Evolutionary conservation across 306 rosid genomes (phyloP).

Genomic region (Castanopsis chinensis): DNA sequence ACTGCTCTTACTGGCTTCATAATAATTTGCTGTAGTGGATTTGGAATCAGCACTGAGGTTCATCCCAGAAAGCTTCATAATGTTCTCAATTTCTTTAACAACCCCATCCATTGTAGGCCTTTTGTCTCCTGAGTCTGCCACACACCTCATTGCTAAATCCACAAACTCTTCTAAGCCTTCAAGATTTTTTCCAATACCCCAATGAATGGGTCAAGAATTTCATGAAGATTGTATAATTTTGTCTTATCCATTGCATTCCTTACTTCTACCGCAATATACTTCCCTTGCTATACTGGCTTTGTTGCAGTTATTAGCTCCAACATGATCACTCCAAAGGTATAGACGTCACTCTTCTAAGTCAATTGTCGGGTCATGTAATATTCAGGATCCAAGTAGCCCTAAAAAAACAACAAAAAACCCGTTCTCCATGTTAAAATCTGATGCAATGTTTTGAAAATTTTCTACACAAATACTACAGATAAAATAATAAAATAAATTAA

Average conservation of each 20-base stretch:
- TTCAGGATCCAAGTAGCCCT: constrained; percentile 52
- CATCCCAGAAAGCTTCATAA: constrained; percentile 29
- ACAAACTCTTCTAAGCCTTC: constrained; percentile 30
- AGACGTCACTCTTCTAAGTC: constrained; percentile 47
- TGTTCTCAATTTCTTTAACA: constrained; percentile 42
- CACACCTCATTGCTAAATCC: constrained; percentile 40
- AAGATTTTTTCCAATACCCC: constrained; percentile 11
- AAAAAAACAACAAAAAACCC: not conserved
- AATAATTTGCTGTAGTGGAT: constrained; percentile 22
- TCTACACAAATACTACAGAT: not conserved
- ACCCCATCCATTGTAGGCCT: constrained; percentile 46
- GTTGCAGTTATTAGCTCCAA: constrained; percentile 42
- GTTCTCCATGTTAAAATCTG: not conserved
- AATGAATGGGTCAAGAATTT: constrained; percentile 27
- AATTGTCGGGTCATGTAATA: constrained; percentile 40
- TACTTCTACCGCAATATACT: constrained; percentile 35
- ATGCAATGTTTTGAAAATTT: not conserved
- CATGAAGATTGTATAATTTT: constrained; percentile 28
- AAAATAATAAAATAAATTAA: not conserved
- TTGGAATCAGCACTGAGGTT: constrained; percentile 16
- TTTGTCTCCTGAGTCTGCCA: constrained; percentile 20
- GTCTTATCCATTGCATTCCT: constrained; percentile 17
- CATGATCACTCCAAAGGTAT: constrained; percentile 48
- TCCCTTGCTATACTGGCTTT: constrained; percentile 36
- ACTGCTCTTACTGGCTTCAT: not conserved